Evolutionary conservation across 192 early-diverging fungal genomes (phyloP).

Genomic region (Lunasporangiospora selenospora): DNA sequence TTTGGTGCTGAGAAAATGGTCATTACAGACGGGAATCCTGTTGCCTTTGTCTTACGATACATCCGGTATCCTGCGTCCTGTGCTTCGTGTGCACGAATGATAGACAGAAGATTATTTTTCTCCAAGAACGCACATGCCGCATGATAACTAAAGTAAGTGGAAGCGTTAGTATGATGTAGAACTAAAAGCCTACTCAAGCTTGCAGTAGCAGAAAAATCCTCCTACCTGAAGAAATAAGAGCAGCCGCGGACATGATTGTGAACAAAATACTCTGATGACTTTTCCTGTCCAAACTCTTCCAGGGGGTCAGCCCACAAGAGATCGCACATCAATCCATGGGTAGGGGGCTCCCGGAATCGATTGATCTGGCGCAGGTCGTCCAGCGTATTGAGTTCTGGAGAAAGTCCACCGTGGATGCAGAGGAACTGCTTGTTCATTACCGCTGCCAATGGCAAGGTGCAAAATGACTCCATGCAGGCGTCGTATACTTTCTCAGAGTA

Average conservation of each 20-base stretch:
- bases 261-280: slow-evolving; percentile 85
- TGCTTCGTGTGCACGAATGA: slow-evolving; percentile 98
- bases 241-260: slow-evolving; percentile 96
- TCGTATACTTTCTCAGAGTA: slow-evolving; percentile 93
- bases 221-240: slow-evolving; percentile 91
- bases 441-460: slow-evolving; percentile 88
- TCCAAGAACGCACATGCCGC: slow-evolving; percentile 95
- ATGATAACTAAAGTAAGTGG: slow-evolving; percentile 80
- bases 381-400: slow-evolving; percentile 90
- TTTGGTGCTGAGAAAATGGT: slow-evolving; percentile 99
- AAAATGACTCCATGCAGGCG: slow-evolving; percentile 90
- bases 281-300: slow-evolving; percentile 97
- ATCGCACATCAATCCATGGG: slow-evolving; percentile 96
- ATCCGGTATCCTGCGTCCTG: slow-evolving; percentile 97
- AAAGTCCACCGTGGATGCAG: slow-evolving; percentile 96
- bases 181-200: too few species aligned
- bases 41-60: slow-evolving; percentile 94
- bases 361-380: slow-evolving; percentile 91
- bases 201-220: too few species aligned
- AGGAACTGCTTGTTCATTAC: slow-evolving; percentile 97
- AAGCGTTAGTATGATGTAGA: too few species aligned
- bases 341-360: slow-evolving; percentile 92
- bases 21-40: slow-evolving; percentile 96
- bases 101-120: slow-evolving; percentile 90
- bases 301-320: slow-evolving; percentile 95